These are phyloP conservation scores for Schizophyllum commune DNA, from an alignment of 1,284 basidiomycete genomes.

Conservation along the genomic window DNA sequence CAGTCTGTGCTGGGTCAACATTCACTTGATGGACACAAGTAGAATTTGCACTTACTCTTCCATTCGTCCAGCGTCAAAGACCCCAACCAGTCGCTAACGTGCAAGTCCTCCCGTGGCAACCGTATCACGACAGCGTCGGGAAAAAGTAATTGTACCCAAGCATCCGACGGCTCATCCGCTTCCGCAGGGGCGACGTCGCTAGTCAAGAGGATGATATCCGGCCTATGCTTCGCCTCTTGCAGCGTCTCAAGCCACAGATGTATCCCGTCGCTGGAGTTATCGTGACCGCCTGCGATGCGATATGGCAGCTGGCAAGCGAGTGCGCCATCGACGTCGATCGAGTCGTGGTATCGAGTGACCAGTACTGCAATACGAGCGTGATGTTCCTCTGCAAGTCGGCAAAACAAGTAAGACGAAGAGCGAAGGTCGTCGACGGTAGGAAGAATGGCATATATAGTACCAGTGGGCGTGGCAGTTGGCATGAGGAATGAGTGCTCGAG, in stretches of 20 bases:
- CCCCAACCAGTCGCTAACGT: slow-evolving; percentile 58
- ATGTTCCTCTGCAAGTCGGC: neutral
- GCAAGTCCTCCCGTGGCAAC: slow-evolving; percentile 45
- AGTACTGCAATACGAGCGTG: neutral
- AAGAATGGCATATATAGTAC: neutral
- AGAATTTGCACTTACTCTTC: slow-evolving; percentile 33
- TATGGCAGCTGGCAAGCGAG: neutral
- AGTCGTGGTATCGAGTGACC: neutral
- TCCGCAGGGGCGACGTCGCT: slow-evolving; percentile 21
- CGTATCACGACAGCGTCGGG: slow-evolving; percentile 29
- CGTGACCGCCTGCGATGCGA: neutral
- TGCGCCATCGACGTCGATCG: neutral
- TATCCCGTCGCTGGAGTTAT: neutral
- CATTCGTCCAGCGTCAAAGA: slow-evolving; percentile 47
- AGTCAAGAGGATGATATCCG: slow-evolving; percentile 26
- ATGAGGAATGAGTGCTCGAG: neutral
- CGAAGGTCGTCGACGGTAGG: neutral
- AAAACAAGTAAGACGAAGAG: neutral
- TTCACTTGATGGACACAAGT: neutral
- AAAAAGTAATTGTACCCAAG: slow-evolving; percentile 12
- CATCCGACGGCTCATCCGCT: slow-evolving; percentile 7
- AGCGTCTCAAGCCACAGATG: slow-evolving; percentile 7
- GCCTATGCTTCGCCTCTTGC: slow-evolving; percentile 3
- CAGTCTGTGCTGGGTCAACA: slow-evolving; percentile 44
- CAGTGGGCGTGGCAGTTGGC: neutral